Evolutionary conservation across 257 asterid species (phyloP), one percentile per base, ranked within the genome.

Genomic region (Forsythia suspensa): DNA sequence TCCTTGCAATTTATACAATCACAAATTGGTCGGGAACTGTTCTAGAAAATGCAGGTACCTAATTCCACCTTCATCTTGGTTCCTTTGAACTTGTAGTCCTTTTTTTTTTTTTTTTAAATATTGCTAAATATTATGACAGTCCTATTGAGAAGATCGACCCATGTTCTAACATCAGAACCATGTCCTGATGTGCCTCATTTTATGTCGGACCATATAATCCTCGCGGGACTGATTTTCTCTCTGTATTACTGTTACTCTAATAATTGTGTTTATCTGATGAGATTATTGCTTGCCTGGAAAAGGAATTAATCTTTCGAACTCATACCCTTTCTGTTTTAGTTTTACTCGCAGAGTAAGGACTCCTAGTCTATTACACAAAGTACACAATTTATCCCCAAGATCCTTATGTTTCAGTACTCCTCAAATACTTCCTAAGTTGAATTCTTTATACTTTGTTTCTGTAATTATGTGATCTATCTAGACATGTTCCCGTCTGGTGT

Each of bases 1-100:
- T 88, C 65, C 98, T 95, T 74, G 99, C 99, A 76, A 24, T 95
- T 76, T 95, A 95, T 80, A 95, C 99, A 2, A 93, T 93, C 71
- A 11, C 46, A 10, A 93, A 95, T 74, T 95, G 99, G 99, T 91
- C 97, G 0, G 89, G 87, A 77, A 93, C 98, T 20, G 98, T 95
- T 76, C 75, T 93, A 29, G 99, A 95, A 81, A 95, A 95, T 75
- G 98, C 99, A 79, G 98, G 98, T 95, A 74, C 37, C 21, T 16
- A 8, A 66, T 52, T 66, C 21, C 44, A 29, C 74, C 59, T 77
- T 69, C 1, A 12, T 48, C 81, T 24, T 70, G 65, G 59, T 76
- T 77, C 71, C 4, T 4, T 66, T 43, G 20, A 10, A 36, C 46
- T 39, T 41, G 52, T 7, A 36, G 69, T 73, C 41, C 34, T 1